Evolutionary conservation across 768 basidiomycete species (phyloP), one percentile per base, ranked within the genome.

Genomic region (Suillus luteus): DNA sequence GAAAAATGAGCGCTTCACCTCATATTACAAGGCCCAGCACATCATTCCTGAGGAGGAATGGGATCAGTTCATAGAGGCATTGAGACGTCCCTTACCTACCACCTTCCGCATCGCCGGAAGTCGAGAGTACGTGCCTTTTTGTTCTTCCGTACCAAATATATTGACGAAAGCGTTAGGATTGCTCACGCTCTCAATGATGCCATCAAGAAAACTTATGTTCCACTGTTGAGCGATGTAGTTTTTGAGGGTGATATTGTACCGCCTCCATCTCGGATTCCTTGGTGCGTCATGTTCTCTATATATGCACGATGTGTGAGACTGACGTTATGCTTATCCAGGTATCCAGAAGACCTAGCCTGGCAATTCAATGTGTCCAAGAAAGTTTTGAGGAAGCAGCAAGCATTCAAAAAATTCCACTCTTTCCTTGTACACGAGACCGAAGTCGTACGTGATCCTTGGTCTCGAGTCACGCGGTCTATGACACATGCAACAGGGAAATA

Each of bases 381-480:
- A 61, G 87, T 91, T 1, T 79, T 99, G 40, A 86, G 97, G 59
- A 96, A 92, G 71, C 86, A 86, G 5, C 87, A 89, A 7, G 92
- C 95, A 71, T 96, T 97, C 81, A 93, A 93, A 71, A 91, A 88
- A 72, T 98, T 99, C 68, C 97, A 99, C 73, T 88, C 91, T 1
- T 99, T 99, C 78, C 80, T 99, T 35, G 96, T 99, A 0, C 96
- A 94, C 67, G 97, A 99, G 79, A 99, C 97, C 0, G 97, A 99
- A 80, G 93, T 96, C 37, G 95, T 96, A 67, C 48, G 91, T 82
- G 33, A 9, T 60, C n/a, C 55, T 35, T 27, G 19, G 14, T 38
- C 8, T 59, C 3, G 46, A 58, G 3, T 24, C 17, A 8, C 10
- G 55, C 52, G 58, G 0, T 12, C 27, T 46, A 55, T 55, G 27